Evolutionary conservation across 768 basidiomycete genomes (phyloP), one percentile per base, ranked within the genome.

Genomic region (Rhizopogon salebrosus): DNA sequence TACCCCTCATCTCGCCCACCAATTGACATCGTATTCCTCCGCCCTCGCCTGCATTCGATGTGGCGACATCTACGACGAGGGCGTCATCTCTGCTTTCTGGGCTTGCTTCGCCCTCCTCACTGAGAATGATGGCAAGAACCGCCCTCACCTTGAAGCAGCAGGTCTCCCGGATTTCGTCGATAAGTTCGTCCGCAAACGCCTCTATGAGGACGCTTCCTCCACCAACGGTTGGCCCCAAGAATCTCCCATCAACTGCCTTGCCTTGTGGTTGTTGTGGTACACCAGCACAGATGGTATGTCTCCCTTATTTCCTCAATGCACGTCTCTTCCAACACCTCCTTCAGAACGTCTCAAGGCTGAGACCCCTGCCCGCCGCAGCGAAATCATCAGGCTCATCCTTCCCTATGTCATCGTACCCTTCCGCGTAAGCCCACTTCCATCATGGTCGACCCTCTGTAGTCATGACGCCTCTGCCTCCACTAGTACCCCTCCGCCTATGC

Each of bases 91-190:
- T 0, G 60, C 68, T 1, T 71, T 89, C 20, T 78, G 76, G 67
- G 68, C 66, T 0, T 73, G 74, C 5, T 80, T 77, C 48, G 59
- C 84, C 39, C 78, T 89, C 74, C 63, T 84, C 64, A 67, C 79
- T 3, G 86, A 88, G 56, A 81, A 85, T 66, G 85, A 88, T 65
- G 84, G 84, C 31, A 76, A 75, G 62, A 89, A 89, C 62, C 72
- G 73, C 34, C 67, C 59, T 3, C 83, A 83, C 65, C 78, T 88
- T 43, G 71, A 77, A 52, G 70, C 66, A 22, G 84, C 80, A 0
- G 75, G 77, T 3, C 70, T 83, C 3, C 72, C 74, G 35, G 55
- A 54, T 4, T 82, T 78, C 39, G 70, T 80, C 8, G 73, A 78
- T 42, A 18, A 51, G 1, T 80, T 75, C 52, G 63, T 83, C 34